phyloP scores from a whole-genome alignment of 1,284 basidiomycete species.

The Leccinum ambiguum region DNA sequence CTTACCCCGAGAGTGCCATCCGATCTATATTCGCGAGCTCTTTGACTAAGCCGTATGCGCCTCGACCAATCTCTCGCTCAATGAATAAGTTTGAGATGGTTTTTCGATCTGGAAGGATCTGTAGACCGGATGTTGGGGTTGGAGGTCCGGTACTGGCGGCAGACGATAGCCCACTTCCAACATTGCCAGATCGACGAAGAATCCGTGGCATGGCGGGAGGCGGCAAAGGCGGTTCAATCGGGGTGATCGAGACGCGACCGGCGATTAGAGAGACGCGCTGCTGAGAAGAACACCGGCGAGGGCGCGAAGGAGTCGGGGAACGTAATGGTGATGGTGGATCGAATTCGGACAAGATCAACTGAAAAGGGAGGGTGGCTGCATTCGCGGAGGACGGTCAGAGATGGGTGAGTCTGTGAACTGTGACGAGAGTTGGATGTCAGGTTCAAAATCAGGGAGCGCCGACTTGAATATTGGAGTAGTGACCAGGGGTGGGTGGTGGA shows the following conservation, averaged over 20 bases:
- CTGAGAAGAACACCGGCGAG: constrained; percentile 74
- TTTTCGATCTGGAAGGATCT: constrained; percentile 55
- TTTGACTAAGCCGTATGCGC: constrained; percentile 98
- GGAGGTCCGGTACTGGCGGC: constrained; percentile 61
- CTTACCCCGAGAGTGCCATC: constrained; percentile 85
- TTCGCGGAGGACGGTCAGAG: constrained; percentile 22
- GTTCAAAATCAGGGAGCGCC: constrained; percentile 6
- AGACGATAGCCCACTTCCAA: constrained; percentile 59
- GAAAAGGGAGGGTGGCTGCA: constrained; percentile 15
- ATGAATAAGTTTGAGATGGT: constrained; percentile 81
- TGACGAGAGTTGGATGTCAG: constrained; percentile 14
- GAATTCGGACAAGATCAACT: constrained; percentile 19
- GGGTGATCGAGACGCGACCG: constrained; percentile 72
- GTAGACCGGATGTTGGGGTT: constrained; percentile 50
- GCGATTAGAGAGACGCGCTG: constrained; percentile 80
- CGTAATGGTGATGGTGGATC: constrained; percentile 33
- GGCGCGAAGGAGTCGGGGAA: constrained; percentile 52
- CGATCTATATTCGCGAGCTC: constrained; percentile 75
- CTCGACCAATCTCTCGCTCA: constrained; percentile 86
- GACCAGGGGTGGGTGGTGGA: constrained; percentile 15
- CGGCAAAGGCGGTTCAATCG: constrained; percentile 64
- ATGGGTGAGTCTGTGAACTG: constrained; percentile 27
- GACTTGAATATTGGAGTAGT: constrained; percentile 14
- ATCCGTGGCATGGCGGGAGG: constrained; percentile 57
- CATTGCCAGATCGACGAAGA: constrained; percentile 59